Evolutionary conservation across 2,329 filamentous ascomycete genomes (phyloP), one percentile per base, ranked within the genome.

Genomic region (Alternaria viburni): DNA sequence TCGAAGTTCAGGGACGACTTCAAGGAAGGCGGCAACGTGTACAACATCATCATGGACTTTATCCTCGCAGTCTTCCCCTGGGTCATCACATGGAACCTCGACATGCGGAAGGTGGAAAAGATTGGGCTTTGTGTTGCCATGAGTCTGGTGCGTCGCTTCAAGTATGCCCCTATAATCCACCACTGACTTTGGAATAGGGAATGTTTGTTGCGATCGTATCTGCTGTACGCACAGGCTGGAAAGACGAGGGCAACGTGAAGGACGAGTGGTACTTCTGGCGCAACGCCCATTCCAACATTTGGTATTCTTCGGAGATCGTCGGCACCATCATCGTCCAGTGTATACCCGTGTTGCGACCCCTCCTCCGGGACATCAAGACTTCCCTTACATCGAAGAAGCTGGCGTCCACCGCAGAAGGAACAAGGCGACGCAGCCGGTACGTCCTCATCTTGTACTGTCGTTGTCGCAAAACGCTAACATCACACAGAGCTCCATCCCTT

Each of bases 321-420:
- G 84, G 85, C 57, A 86, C 85, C 25, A 85, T 87, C 66, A 86
- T 87, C 46, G 85, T 86, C 5, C 85, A 86, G 67, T 86, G 83
- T 62, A 83, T 87, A 3, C 85, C 85, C 3, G 82, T 87, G 15
- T 69, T 86, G 8, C 81, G 85, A 10, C 83, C 84, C 0, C 79
- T 86, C 19, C 65, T 86, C 44, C 77, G 79, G 46, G 81, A 83
- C 30, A 73, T 83, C 9, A 77, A 80, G 60, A 79, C 77, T 1
- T 79, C 80, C 0, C 60, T 83, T 26, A 79, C 78, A 3, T 81
- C 78, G 4, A 78, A 70, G 49, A 74, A 71, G 59, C 32, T 79
- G 50, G 64, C 66, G 4, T 76, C 74, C 3, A 58, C 61, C 28
- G 51, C 43, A 26, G 49, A 61, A 11, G 59, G 57, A 32, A 65